phyloP scores from a whole-genome alignment of 495 filamentous ascomycete genomes.

The Jackrogersella minutella region DNA sequence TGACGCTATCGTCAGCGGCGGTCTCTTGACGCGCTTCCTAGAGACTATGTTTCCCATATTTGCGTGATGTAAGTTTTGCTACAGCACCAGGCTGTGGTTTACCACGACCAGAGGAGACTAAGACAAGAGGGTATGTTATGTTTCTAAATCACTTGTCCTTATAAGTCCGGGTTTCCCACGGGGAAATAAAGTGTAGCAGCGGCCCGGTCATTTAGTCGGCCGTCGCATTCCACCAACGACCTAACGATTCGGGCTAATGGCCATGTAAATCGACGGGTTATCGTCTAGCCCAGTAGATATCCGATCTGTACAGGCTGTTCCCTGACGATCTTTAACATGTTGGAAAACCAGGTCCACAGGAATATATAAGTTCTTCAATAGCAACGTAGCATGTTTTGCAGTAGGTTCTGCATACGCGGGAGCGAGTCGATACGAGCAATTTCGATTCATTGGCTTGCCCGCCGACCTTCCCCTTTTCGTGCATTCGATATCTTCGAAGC shows the following conservation, averaged over 20 bases:
- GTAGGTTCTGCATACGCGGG: slow-evolving; percentile 17
- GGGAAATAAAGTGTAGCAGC: slow-evolving; percentile 17
- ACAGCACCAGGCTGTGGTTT: slow-evolving; percentile 15
- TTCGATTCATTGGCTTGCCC: slow-evolving; percentile 17
- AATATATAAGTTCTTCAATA: slow-evolving; percentile 36
- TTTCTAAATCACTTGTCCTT: slow-evolving; percentile 11
- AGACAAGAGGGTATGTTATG: slow-evolving; percentile 4
- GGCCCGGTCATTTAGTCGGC: slow-evolving; percentile 4
- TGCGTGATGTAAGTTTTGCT: slow-evolving; percentile 8
- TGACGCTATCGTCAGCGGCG: slow-evolving; percentile 37
- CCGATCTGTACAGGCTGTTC: slow-evolving; percentile 32
- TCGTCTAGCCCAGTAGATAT: slow-evolving; percentile 15
- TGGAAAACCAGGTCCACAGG: slow-evolving; percentile 24
- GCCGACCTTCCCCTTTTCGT: slow-evolving; percentile 29
- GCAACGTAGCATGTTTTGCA: slow-evolving; percentile 33
- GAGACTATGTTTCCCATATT: slow-evolving; percentile 32
- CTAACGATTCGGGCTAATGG: slow-evolving; percentile 20
- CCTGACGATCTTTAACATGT: slow-evolving; percentile 29
- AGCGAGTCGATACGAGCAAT: slow-evolving; percentile 21
- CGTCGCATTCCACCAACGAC: not conserved
- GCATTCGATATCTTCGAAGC: slow-evolving; percentile 30
- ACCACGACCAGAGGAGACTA: not conserved
- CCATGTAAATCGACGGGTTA: slow-evolving; percentile 20
- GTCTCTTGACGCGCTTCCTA: slow-evolving; percentile 7
- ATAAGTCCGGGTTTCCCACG: slow-evolving; percentile 15